Conservation (phyloP, 306 rosid species). For the Rosa multiflora region DNA sequence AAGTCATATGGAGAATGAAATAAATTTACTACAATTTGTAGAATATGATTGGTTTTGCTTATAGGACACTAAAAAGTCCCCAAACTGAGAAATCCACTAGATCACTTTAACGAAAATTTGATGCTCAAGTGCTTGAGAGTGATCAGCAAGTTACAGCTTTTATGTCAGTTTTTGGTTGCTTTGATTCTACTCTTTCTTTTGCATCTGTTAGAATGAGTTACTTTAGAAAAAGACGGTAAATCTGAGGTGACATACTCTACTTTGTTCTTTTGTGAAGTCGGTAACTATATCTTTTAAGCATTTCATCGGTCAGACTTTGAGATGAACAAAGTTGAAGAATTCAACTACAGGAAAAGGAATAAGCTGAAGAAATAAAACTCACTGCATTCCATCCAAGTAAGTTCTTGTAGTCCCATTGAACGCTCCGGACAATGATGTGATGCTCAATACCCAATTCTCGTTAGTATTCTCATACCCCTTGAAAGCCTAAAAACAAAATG, state of each 20-base stretch:
- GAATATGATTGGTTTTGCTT: neutral
- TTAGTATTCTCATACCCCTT: conserved; percentile 70
- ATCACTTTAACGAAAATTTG: neutral
- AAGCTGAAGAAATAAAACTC: conserved; percentile 41
- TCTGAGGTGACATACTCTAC: neutral
- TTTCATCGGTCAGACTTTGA: neutral
- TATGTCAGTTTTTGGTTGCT: neutral
- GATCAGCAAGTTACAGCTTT: neutral
- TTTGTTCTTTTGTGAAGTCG: neutral
- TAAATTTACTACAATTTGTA: neutral
- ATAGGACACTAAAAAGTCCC: neutral
- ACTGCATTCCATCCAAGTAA: conserved; percentile 95
- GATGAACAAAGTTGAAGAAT: neutral
- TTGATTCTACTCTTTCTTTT: conserved; percentile 1
- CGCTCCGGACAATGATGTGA: conserved; percentile 89
- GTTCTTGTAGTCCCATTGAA: conserved; percentile 98
- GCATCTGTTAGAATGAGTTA: neutral
- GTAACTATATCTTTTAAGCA: too few species aligned
- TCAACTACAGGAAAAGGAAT: neutral
- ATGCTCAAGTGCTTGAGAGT: neutral
- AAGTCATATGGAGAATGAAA: neutral
- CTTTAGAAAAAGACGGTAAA: neutral
- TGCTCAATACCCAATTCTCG: conserved; percentile 83
- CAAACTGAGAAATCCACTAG: neutral
- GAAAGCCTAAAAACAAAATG: conserved; percentile 57